Evolutionary conservation across 352 stramenopile genomes (phyloP).

Genomic region (Globisporangium solare): DNA sequence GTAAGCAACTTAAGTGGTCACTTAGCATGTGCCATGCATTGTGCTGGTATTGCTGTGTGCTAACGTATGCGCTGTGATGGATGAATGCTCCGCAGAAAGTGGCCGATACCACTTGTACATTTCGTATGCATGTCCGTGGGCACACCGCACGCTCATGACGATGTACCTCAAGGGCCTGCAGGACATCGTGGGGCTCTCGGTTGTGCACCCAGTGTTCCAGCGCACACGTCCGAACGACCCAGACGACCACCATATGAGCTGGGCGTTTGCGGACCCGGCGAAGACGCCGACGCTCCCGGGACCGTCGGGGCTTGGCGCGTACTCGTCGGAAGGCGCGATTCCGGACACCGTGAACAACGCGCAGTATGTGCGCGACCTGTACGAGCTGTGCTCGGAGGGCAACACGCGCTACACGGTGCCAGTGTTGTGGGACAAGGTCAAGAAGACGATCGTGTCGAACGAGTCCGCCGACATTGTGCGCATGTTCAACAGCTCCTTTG

Average conservation of each 20-base stretch:
- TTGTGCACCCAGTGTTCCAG: slow-evolving; percentile 89
- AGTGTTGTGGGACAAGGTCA: slow-evolving; percentile 89
- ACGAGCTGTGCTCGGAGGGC: slow-evolving; percentile 69
- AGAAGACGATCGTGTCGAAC: slow-evolving; percentile 92
- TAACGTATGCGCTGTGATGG: not conserved
- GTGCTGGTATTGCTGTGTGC: not conserved
- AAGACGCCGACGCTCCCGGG: slow-evolving; percentile 58
- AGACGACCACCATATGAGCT: slow-evolving; percentile 68
- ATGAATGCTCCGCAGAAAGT: slow-evolving; percentile 20
- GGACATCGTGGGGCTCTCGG: slow-evolving; percentile 90
- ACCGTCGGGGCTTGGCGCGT: slow-evolving; percentile 57
- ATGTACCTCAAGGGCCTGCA: slow-evolving; percentile 94
- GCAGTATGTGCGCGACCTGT: slow-evolving; percentile 70
- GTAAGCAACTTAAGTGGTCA: slow-evolving; percentile 3
- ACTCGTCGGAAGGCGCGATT: slow-evolving; percentile 61
- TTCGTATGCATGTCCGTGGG: slow-evolving; percentile 92
- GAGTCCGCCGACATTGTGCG: slow-evolving; percentile 93
- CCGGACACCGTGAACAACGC: slow-evolving; percentile 64
- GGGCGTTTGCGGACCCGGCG: slow-evolving; percentile 71
- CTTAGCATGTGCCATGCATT: not conserved
- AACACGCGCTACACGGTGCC: slow-evolving; percentile 88
- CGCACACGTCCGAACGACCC: slow-evolving; percentile 67
- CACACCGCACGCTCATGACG: slow-evolving; percentile 75
- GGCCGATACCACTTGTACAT: slow-evolving; percentile 95
- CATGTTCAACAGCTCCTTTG: slow-evolving; percentile 86